These are phyloP conservation scores for Pythium oligandrum DNA, from an alignment of 352 stramenopile genomes.

Conservation along the genomic window DNA sequence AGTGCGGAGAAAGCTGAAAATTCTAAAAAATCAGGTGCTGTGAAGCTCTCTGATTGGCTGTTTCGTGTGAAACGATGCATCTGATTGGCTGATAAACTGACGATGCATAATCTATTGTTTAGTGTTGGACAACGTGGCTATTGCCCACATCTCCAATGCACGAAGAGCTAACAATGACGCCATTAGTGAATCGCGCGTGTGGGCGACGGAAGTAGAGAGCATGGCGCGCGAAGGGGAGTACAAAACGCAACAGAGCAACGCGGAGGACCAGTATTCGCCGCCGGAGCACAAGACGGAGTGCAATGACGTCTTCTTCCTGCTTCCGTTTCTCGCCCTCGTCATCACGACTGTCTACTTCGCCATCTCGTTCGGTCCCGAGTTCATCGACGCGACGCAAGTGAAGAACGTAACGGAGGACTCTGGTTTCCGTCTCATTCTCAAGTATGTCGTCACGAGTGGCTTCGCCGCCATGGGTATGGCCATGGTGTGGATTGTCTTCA, in stretches of 20 bases:
- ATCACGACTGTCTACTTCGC: constrained; percentile 28
- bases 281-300: constrained; percentile 21
- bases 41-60: background rate
- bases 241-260: background rate
- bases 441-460: constrained; percentile 46
- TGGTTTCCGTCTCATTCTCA: constrained; percentile 52
- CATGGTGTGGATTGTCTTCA: constrained; percentile 70
- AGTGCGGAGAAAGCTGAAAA: no score
- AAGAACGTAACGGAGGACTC: constrained; percentile 29
- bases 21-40: background rate
- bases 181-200: background rate
- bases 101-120: background rate
- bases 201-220: background rate
- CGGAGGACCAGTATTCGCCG: constrained; percentile 11
- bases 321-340: constrained; percentile 30
- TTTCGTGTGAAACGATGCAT: background rate
- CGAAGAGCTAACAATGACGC: background rate
- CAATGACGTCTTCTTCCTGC: constrained; percentile 35
- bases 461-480: constrained; percentile 56
- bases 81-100: background rate
- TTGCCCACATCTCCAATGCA: background rate
- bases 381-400: constrained; percentile 21
- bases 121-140: background rate
- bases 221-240: constrained; percentile 10
- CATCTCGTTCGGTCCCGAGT: constrained; percentile 20